Evolutionary conservation across 2,329 filamentous ascomycete species (phyloP), one percentile per base, ranked within the genome.

Genomic region (Curvularia spicifera): DNA sequence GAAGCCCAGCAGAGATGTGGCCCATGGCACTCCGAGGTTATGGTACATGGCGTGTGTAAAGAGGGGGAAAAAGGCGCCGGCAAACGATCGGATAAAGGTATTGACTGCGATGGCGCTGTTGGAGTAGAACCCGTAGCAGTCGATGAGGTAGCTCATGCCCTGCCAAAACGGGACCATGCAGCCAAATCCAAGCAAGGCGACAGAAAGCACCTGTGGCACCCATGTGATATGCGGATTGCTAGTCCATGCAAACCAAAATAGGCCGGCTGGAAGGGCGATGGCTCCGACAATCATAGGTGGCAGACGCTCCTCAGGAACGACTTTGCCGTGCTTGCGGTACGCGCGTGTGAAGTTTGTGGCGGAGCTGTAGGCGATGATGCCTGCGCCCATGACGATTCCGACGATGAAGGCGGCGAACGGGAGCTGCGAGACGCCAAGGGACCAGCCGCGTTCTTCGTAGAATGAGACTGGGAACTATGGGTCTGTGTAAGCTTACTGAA

Each of bases 151-250:
- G 79, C 92, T 93, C 63, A 95, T 82, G 64, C 91, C 89, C 35
- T 95, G 85, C 83, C 94, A 94, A 72, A 95, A 93, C 26, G 89
- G 89, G 78, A 93, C 78, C 71, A 86, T 88, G 69, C 94, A 87
- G 12, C 91, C 91, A 48, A 93, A 89, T 5, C 91, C 91, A 44
- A 87, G 82, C 42, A 87, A 85, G 0, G 81, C 81, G 1, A 84
- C 78, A 0, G 85, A 85, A 26, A 88, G 79, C 37, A 83, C 79
- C 1, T 86, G 84, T 0, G 79, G 83, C 45, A 86, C 80, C 84
- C 85, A 87, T 44, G 78, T 80, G 20, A 84, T 80, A 6, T 79
- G 53, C 0, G 72, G 72, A 1, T 77, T 68, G 3, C 83, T 81
- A 0, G 85, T 87, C 75, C 87, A 88, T 7, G 81, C 77, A 83